Conservation (phyloP, 805 yeast genomes). For the Lipomyces spencermartinsiae region DNA sequence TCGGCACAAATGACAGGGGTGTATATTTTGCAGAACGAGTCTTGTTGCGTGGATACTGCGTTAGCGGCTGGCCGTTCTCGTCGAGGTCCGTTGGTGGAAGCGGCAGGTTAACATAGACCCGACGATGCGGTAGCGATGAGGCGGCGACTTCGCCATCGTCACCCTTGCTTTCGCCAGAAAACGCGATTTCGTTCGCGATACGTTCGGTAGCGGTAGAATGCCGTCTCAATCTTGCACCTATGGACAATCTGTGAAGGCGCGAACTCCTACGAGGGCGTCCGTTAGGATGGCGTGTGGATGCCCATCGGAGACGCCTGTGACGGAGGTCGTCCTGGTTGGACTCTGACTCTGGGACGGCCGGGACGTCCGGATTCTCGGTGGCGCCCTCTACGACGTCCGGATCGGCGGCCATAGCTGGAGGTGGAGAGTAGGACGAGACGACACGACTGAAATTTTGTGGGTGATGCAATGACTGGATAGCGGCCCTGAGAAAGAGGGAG, state of each 20-base stretch:
- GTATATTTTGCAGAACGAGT: constrained; percentile 96
- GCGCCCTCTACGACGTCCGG: constrained; percentile 10
- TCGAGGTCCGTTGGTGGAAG: constrained; percentile 55
- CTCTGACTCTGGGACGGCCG: background rate
- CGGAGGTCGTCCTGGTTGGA: constrained; percentile 13
- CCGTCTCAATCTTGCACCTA: constrained; percentile 17
- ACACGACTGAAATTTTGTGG: background rate
- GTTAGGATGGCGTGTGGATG: constrained; percentile 33
- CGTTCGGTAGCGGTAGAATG: constrained; percentile 12
- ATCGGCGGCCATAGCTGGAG: constrained; percentile 4
- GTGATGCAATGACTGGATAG: background rate
- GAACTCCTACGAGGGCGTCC: constrained; percentile 28
- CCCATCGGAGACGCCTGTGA: constrained; percentile 37
- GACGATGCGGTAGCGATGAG: constrained; percentile 44
- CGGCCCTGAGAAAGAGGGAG: background rate
- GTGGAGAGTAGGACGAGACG: background rate
- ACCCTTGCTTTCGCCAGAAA: constrained; percentile 28
- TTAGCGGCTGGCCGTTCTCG: constrained; percentile 63
- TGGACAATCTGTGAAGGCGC: constrained; percentile 35
- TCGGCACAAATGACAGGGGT: constrained; percentile 86
- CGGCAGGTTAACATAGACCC: constrained; percentile 57
- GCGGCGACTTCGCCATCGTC: constrained; percentile 30
- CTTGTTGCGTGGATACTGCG: constrained; percentile 82
- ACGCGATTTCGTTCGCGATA: constrained; percentile 15
- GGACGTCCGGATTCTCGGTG: constrained; percentile 5